phyloP scores from a whole-genome alignment of 2,329 filamentous ascomycete species.

The Canariomyces notabilis region DNA sequence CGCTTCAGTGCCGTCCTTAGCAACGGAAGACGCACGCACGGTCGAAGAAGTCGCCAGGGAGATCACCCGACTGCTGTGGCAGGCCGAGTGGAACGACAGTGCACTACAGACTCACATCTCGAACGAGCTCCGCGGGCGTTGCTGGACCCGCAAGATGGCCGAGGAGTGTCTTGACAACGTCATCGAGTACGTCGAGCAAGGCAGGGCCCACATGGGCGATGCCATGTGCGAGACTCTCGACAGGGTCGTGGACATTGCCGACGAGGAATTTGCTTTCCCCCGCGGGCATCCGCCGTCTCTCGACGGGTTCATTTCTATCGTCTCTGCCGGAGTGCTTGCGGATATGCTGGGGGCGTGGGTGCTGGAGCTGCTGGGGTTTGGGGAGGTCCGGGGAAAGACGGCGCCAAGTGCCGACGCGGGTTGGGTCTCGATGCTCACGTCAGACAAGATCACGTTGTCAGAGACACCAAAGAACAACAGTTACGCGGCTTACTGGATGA shows the following conservation, averaged over 20 bases:
- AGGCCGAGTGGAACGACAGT: slow-evolving; percentile 17
- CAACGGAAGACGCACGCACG: slow-evolving; percentile 3
- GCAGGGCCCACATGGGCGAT: slow-evolving; percentile 13
- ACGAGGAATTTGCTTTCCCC: slow-evolving; percentile 19
- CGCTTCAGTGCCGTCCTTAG: not conserved
- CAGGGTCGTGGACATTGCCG: slow-evolving; percentile 16
- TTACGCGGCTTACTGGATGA: slow-evolving; percentile 19
- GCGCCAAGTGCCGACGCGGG: not conserved
- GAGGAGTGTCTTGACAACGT: slow-evolving; percentile 19
- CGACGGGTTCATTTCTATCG: slow-evolving; percentile 23
- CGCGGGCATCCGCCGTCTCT: slow-evolving; percentile 16
- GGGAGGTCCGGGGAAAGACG: slow-evolving; percentile 14
- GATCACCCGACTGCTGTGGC: slow-evolving; percentile 14
- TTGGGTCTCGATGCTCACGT: slow-evolving; percentile 16
- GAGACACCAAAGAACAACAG: slow-evolving; percentile 1
- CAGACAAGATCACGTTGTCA: slow-evolving; percentile 14
- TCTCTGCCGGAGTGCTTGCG: slow-evolving; percentile 20
- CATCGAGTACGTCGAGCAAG: slow-evolving; percentile 19
- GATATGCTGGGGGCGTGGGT: slow-evolving; percentile 22
- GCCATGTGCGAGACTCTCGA: slow-evolving; percentile 23
- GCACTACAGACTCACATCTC: slow-evolving; percentile 14
- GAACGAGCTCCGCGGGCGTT: slow-evolving; percentile 3
- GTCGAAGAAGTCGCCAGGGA: slow-evolving; percentile 12
- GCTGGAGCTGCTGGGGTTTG: slow-evolving; percentile 23
- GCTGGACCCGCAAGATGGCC: slow-evolving; percentile 19